These are phyloP conservation scores for Aspergillus saccharolyticus DNA, from an alignment of 495 filamentous ascomycete genomes.

Conservation along the genomic window DNA sequence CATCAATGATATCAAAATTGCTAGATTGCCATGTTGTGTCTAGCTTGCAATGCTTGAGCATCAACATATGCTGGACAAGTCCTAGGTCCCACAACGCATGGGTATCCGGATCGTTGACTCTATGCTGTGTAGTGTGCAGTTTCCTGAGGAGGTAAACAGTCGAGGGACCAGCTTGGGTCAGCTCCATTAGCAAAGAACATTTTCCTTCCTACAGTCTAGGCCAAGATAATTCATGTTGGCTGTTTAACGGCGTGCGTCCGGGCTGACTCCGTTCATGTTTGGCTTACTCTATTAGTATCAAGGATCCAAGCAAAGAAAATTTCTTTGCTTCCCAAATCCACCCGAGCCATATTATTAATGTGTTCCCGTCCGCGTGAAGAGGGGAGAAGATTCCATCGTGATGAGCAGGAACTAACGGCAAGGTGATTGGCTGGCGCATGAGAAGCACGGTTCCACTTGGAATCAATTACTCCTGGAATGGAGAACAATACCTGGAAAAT, in stretches of 20 bases:
- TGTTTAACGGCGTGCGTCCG: neutral
- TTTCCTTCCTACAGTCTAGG: neutral
- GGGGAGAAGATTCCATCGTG: neutral
- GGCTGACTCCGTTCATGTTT: neutral
- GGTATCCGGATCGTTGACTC: neutral
- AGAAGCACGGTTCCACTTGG: neutral
- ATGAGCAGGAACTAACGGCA: neutral
- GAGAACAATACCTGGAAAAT: no score
- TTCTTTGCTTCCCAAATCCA: neutral
- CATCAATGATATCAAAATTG: no score
- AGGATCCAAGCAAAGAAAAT: neutral
- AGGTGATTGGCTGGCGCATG: neutral
- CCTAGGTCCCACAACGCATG: neutral
- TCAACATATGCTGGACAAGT: no score
- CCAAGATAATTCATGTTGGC: neutral
- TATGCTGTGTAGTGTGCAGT: neutral
- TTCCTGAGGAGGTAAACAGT: no score
- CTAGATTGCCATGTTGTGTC: neutral
- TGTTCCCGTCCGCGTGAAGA: neutral
- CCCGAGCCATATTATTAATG: neutral
- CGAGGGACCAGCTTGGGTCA: neutral
- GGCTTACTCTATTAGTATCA: constrained; percentile 2
- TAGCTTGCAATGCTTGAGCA: neutral
- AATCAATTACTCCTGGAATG: neutral
- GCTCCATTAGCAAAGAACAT: neutral